Base-by-base conservation (phyloP, 2,329 filamentous ascomycete genomes). In the Bipolaris cookei region DNA sequence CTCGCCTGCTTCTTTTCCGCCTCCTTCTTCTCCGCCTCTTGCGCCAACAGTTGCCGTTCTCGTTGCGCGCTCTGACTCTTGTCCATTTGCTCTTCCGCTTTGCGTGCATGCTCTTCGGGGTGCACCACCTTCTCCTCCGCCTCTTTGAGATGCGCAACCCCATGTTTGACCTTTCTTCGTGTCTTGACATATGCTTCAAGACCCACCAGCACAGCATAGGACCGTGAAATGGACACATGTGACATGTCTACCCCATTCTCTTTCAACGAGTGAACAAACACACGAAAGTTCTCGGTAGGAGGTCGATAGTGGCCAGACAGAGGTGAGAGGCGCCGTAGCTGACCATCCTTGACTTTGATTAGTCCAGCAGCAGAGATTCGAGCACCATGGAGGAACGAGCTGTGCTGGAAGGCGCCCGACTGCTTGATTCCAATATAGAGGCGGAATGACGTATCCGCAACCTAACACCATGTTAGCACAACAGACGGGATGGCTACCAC, bases 351-450 rank as follows among this genome's bases (percentile, higher is more conserved):
- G 70, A 97, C 88, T 74, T 90, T 92, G 72, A 97, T 92, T 23
- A 94, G 80, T 0, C 93, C 93, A 3, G 93, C 93, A 0, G 92
- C 88, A 0, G 88, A 86, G 50, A 97, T 92, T 11, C 92, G 86
- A 8, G 88, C 84, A 21, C 92, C 93, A 60, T 93, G 90, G 1
- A 97, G 82, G 69, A 97, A 97, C 0, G 91, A 95, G 11, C 89
- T 93, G 76, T 97, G 93, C 69, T 97, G 93, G 69, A 97, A 97
- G 4, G 90, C 87, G 10, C 93, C 93, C 3, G 88, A 89, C 73
- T 90, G 87, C 71, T 97, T 97, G 79, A 97, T 95, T 45, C 92
- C 92, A 32, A 97, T 87, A 73, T 96, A 97, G 0, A 97, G 81
- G 0, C 90, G 86, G 74, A 93, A 95, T 1, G 86, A 89, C 1